Percentiles rank a stretch among this genome's conserved stretches.
These are phyloP conservation scores for Aspergillus vadensis DNA, from an alignment of 2,329 filamentous ascomycete species.

Conservation along the genomic window DNA sequence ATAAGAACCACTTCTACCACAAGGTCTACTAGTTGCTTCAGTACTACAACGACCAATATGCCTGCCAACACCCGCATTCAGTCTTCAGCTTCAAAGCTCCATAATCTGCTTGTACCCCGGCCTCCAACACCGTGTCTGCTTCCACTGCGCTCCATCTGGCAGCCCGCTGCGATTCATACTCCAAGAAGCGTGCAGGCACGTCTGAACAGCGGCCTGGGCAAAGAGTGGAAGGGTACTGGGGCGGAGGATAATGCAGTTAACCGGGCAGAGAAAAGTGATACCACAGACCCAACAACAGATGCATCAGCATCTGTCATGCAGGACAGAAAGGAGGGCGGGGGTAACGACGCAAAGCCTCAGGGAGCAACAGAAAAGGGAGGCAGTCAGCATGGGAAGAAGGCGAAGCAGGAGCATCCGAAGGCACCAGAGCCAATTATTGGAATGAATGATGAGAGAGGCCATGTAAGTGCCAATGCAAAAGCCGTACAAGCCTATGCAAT, in stretches of 20 bases:
- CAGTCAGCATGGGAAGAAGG: constrained; percentile 39
- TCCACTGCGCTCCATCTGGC: constrained; percentile 22
- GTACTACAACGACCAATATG: constrained; percentile 17
- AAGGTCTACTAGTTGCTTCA: not conserved
- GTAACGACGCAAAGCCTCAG: constrained; percentile 41
- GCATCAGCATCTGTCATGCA: constrained; percentile 31
- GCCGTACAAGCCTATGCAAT: not conserved
- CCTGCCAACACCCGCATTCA: constrained; percentile 16
- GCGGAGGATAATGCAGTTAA: constrained; percentile 37
- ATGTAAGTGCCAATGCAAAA: constrained; percentile 34
- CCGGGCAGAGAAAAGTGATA: constrained; percentile 34
- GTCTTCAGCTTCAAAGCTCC: constrained; percentile 16
- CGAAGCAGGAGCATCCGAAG: constrained; percentile 52
- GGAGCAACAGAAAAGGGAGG: constrained; percentile 46
- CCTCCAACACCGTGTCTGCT: constrained; percentile 19
- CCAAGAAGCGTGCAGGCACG: constrained; percentile 19
- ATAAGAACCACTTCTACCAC: not conserved
- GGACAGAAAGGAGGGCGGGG: constrained; percentile 33
- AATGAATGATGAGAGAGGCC: constrained; percentile 56
- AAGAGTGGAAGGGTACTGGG: constrained; percentile 39
- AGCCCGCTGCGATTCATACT: constrained; percentile 16
- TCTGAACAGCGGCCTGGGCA: constrained; percentile 22
- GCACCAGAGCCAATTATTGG: constrained; percentile 55
- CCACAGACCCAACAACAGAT: constrained; percentile 36
- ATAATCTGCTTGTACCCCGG: constrained; percentile 16